Percentiles rank a stretch among this genome's conserved stretches.
Evolutionary conservation across 805 yeast genomes (phyloP).

Genomic region (Tetrapisispora iriomotensis): DNA sequence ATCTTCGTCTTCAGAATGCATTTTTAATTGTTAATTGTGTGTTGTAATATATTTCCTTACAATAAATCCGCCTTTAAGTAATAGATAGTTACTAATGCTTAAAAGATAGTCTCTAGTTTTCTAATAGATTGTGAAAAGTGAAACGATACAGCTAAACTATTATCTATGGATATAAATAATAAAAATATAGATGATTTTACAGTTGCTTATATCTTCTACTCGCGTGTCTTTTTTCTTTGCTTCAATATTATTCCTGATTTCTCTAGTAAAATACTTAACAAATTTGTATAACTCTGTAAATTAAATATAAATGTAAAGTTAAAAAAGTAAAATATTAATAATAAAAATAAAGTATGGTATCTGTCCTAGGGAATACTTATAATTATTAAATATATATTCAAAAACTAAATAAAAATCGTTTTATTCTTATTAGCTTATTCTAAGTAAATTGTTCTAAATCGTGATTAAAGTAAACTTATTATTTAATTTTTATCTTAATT

Average conservation of each 20-base stretch:
- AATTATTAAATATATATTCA: background rate
- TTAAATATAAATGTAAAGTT: conserved; percentile 1
- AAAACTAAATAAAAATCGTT: too few relatives aligned
- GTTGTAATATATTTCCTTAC: background rate
- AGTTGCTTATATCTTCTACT: too few relatives aligned
- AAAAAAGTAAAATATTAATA: too few relatives aligned
- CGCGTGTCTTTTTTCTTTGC: too few relatives aligned
- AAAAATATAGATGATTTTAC: conserved; percentile 2
- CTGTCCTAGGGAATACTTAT: background rate
- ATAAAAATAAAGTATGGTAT: background rate
- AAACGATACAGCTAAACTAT: conserved; percentile 1
- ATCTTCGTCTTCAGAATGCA: conserved; percentile 86
- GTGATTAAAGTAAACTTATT: too few relatives aligned
- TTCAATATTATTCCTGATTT: too few relatives aligned
- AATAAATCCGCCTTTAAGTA: background rate
- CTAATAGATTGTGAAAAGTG: background rate
- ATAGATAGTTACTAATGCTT: background rate
- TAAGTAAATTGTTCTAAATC: too few relatives aligned
- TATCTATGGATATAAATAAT: conserved; percentile 3
- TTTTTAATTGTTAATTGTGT: conserved; percentile 17
- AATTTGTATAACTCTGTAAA: conserved; percentile 2
- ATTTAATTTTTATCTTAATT: too few relatives aligned
- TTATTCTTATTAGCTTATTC: too few relatives aligned
- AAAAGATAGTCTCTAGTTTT: background rate
- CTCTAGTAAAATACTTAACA: conserved; percentile 1